Conservation (phyloP, 2,329 filamentous ascomycete species). For the Fusarium piperis region DNA sequence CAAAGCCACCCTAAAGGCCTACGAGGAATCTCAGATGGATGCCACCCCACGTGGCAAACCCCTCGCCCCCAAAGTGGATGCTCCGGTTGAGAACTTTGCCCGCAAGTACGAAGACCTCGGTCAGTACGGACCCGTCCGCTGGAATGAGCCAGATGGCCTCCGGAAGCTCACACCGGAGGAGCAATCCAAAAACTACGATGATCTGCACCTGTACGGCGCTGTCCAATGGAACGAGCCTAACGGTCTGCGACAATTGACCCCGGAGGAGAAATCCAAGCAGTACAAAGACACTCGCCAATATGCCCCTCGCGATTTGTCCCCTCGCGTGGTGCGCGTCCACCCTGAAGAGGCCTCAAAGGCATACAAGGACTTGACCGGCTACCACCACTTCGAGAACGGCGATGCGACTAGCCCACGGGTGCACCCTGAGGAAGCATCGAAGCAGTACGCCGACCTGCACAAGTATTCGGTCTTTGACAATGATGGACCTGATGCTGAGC, state of each 20-base stretch:
- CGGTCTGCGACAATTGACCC: slow-evolving; percentile 42
- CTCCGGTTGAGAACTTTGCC: slow-evolving; percentile 39
- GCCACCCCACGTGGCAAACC: slow-evolving; percentile 48
- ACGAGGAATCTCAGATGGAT: slow-evolving; percentile 43
- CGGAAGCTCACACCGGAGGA: slow-evolving; percentile 46
- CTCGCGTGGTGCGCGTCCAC: slow-evolving; percentile 28
- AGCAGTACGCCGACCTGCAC: slow-evolving; percentile 49
- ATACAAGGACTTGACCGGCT: slow-evolving; percentile 43
- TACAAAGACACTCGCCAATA: slow-evolving; percentile 52
- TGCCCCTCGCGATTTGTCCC: slow-evolving; percentile 38
- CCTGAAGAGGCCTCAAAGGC: slow-evolving; percentile 45
- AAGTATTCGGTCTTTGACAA: slow-evolving; percentile 46
- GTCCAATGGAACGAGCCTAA: slow-evolving; percentile 51
- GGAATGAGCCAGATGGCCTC: slow-evolving; percentile 54
- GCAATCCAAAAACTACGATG: slow-evolving; percentile 51
- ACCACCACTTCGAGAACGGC: slow-evolving; percentile 42
- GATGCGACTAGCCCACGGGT: slow-evolving; percentile 35
- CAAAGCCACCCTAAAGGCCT: slow-evolving; percentile 41
- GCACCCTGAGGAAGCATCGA: slow-evolving; percentile 49
- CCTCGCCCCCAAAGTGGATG: slow-evolving; percentile 49
- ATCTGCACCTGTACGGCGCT: slow-evolving; percentile 50
- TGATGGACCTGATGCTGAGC: slow-evolving; percentile 30
- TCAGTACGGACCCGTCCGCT: slow-evolving; percentile 50
- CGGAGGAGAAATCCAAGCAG: slow-evolving; percentile 52
- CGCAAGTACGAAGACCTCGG: slow-evolving; percentile 54